phyloP scores from a whole-genome alignment of 495 filamentous ascomycete species.

The Aspergillus bridgeri region DNA sequence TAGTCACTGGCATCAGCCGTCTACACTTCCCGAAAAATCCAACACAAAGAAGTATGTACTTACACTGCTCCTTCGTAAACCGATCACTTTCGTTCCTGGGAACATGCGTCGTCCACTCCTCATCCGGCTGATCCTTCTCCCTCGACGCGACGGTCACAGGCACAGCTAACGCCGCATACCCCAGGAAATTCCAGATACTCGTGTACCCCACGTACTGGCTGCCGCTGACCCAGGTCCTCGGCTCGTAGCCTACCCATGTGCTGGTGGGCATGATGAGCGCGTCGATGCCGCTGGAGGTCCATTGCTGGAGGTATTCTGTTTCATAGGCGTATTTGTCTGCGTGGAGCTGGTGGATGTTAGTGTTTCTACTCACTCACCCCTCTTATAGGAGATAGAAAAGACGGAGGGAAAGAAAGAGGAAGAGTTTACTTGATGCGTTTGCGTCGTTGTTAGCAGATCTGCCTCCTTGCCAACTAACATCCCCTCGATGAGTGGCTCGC shows the following conservation, averaged over 20 bases:
- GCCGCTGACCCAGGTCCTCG: slow-evolving; percentile 47
- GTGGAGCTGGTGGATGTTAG: slow-evolving; percentile 21
- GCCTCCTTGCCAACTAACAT: slow-evolving; percentile 39
- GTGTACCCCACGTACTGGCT: slow-evolving; percentile 62
- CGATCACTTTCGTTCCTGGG: slow-evolving; percentile 39
- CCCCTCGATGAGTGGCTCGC: slow-evolving; percentile 55
- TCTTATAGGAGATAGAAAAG: not conserved
- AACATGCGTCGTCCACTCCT: slow-evolving; percentile 31
- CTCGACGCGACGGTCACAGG: slow-evolving; percentile 47
- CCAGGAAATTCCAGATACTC: slow-evolving; percentile 63
- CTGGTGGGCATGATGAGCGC: slow-evolving; percentile 61
- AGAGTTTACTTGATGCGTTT: slow-evolving; percentile 30
- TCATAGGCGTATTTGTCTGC: slow-evolving; percentile 34
- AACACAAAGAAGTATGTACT: slow-evolving; percentile 13
- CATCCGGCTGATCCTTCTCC: slow-evolving; percentile 27
- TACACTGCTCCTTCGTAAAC: slow-evolving; percentile 46
- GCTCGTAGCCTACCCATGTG: slow-evolving; percentile 50
- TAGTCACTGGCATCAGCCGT: slow-evolving; percentile 7
- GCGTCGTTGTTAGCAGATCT: slow-evolving; percentile 23
- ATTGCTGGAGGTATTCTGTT: slow-evolving; percentile 41
- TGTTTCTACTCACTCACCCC: too few species aligned
- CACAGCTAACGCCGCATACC: slow-evolving; percentile 59
- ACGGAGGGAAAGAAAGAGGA: not conserved
- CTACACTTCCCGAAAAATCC: too few species aligned
- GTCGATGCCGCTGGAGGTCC: slow-evolving; percentile 58